Evolutionary conservation across 352 stramenopile species (phyloP).

Genomic region (Vaucheria bursata): DNA sequence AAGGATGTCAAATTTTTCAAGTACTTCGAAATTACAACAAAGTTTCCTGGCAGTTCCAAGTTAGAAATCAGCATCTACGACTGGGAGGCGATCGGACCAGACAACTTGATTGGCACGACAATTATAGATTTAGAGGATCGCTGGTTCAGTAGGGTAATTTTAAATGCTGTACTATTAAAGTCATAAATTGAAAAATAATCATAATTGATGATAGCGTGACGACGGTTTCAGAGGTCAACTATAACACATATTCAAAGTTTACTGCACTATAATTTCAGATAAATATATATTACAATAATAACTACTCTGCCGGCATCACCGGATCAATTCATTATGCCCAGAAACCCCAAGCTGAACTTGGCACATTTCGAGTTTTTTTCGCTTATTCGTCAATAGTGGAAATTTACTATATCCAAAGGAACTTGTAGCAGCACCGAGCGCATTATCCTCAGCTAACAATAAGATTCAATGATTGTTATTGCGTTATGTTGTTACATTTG

Average conservation of each 20-base stretch:
- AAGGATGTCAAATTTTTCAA: conserved; percentile 66
- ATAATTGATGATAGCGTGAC: background rate
- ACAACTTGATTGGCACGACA: conserved; percentile 81
- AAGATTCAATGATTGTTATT: background rate
- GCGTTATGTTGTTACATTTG: background rate
- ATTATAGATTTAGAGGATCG: conserved; percentile 81
- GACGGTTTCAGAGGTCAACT: background rate
- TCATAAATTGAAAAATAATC: background rate
- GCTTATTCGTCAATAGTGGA: background rate
- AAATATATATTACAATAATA: background rate
- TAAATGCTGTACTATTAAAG: background rate
- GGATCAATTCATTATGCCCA: background rate
- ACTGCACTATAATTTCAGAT: background rate
- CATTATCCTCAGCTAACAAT: background rate
- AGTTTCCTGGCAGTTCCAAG: conserved; percentile 70
- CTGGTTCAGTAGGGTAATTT: conserved; percentile 64
- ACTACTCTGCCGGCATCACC: background rate
- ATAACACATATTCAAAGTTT: background rate
- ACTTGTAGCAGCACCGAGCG: background rate
- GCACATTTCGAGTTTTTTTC: background rate
- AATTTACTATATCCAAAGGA: background rate
- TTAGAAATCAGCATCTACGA: conserved; percentile 78
- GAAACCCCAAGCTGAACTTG: no score
- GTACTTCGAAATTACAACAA: conserved; percentile 74
- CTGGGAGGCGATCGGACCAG: conserved; percentile 68